Percentiles rank a stretch among this genome's conserved stretches.
Conservation (phyloP, 169 alveolate species). For the Theileria parva region DNA sequence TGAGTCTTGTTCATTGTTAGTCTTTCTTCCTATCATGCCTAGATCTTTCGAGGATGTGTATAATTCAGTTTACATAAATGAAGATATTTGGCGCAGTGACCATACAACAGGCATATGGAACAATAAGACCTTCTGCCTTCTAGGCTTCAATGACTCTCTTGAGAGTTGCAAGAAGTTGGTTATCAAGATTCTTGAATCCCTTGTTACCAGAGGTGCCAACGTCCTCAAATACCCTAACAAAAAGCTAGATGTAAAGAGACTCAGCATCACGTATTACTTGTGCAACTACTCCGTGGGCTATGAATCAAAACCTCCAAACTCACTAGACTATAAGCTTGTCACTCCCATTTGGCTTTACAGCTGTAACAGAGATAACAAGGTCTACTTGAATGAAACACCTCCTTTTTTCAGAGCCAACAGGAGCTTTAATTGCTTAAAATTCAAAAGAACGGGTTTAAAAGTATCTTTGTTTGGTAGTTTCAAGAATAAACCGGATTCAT, state of each 20-base stretch:
- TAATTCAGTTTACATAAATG: conserved; percentile 23
- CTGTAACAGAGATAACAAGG: conserved; percentile 40
- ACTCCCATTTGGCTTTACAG: conserved; percentile 66
- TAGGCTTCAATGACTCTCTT: conserved; percentile 56
- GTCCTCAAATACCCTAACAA: conserved; percentile 47
- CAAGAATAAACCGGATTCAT: neutral
- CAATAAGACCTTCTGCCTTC: conserved; percentile 38
- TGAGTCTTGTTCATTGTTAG: neutral
- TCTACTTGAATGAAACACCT: conserved; percentile 29
- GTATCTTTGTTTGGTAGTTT: conserved; percentile 23
- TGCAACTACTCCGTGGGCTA: conserved; percentile 61
- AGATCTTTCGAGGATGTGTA: conserved; percentile 24
- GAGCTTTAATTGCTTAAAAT: conserved; percentile 42
- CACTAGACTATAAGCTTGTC: conserved; percentile 41
- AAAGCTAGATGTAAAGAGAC: conserved; percentile 22
- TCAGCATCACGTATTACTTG: conserved; percentile 34
- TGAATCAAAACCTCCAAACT: conserved; percentile 23
- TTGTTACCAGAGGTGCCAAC: conserved; percentile 49
- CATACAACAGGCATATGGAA: conserved; percentile 43
- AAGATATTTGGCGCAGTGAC: conserved; percentile 33
- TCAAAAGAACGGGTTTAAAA: conserved; percentile 26
- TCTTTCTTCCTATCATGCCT: conserved; percentile 21
- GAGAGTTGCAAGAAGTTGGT: conserved; percentile 47
- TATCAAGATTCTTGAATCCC: conserved; percentile 24
- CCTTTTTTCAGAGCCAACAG: conserved; percentile 56